A percentile compares a stretch with the other conserved stretches of the same genome.
phyloP scores from a whole-genome alignment of 2,329 filamentous ascomycete species.

The Fusarium sororula region DNA sequence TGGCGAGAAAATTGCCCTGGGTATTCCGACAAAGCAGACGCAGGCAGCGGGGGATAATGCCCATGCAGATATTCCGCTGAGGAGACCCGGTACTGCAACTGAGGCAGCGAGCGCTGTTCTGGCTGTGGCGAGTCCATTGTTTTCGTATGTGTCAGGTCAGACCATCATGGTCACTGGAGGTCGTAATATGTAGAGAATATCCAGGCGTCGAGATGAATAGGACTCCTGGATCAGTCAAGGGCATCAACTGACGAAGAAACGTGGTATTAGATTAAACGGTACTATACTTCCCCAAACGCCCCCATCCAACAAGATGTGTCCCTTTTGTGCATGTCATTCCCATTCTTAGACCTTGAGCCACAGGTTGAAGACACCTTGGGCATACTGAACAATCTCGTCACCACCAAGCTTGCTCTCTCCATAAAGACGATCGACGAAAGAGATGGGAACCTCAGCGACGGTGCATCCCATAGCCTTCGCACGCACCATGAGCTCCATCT shows the following conservation, averaged over 20 bases:
- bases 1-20: constrained; percentile 78
- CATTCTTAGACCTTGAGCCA: constrained; percentile 76
- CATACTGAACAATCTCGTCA: constrained; percentile 95
- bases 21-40: constrained; percentile 73
- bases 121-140: constrained; percentile 82
- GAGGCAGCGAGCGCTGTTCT: constrained; percentile 83
- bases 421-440: constrained; percentile 94
- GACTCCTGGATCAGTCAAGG: background rate
- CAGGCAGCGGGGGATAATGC: constrained; percentile 52
- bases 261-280: constrained; percentile 47
- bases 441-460: constrained; percentile 95
- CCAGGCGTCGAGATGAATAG: background rate
- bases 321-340: constrained; percentile 35
- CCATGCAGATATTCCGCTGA: constrained; percentile 78
- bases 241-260: constrained; percentile 34
- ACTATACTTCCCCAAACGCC: constrained; percentile 46
- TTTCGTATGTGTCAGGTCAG: constrained; percentile 87
- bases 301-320: constrained; percentile 37
- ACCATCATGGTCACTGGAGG: constrained; percentile 88
- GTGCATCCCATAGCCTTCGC: constrained; percentile 96
- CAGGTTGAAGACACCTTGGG: constrained; percentile 81
- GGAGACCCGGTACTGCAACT: constrained; percentile 78
- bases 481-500: constrained; percentile 99
- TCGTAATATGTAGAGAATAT: constrained; percentile 60
- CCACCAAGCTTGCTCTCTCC: constrained; percentile 95